A percentile compares a stretch with the other conserved stretches of the same genome.
Conservation (phyloP, 2,329 filamentous ascomycete genomes). For the Rugonectria rugulosa region DNA sequence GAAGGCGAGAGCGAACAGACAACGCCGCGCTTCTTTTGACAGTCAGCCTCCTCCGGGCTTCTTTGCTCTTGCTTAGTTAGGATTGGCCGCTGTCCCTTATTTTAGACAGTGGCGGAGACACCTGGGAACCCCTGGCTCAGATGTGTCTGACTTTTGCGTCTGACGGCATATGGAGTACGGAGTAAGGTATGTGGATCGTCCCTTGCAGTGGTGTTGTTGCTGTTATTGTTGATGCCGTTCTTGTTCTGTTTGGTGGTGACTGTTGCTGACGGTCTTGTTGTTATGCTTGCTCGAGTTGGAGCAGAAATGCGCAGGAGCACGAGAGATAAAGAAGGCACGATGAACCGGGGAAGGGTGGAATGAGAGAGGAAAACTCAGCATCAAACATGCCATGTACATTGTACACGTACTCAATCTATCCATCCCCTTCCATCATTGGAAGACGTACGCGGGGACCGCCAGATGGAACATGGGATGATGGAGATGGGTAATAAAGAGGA, state of each 20-base stretch:
- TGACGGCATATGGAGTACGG: background rate
- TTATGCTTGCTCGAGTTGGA: no score
- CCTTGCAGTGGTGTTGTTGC: background rate
- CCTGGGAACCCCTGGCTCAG: background rate
- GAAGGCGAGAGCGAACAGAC: background rate
- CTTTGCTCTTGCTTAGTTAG: background rate
- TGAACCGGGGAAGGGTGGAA: background rate
- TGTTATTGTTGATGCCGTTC: background rate
- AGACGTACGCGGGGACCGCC: background rate
- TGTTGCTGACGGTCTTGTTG: no score
- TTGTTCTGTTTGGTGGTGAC: no score
- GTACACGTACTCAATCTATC: background rate
- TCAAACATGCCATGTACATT: no score
- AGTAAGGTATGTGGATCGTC: background rate
- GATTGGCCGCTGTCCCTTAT: background rate
- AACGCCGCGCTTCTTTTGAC: background rate
- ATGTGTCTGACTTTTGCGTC: background rate
- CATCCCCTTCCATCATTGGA: background rate
- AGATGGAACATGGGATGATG: constrained; percentile 7
- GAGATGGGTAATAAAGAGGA: background rate
- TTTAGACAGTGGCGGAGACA: constrained; percentile 5
- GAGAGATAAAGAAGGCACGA: background rate
- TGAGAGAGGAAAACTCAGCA: background rate
- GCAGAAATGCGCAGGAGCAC: background rate
- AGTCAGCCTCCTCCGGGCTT: no score